Evolutionary conservation across 352 stramenopile genomes (phyloP), one percentile per base, ranked within the genome.

Genomic region (Pythium insidiosum): DNA sequence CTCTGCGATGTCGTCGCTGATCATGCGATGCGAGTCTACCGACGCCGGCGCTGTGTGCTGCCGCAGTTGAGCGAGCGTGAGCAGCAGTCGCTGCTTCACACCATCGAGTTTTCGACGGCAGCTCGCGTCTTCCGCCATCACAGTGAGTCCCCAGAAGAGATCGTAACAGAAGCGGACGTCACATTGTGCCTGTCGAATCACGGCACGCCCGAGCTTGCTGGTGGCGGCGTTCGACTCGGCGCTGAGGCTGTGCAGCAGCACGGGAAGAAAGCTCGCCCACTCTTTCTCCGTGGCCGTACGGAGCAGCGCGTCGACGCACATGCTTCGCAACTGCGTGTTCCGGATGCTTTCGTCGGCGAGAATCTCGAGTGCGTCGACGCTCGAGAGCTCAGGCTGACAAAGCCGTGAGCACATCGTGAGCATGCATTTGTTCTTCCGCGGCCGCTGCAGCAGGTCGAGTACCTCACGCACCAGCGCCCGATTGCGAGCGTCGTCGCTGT

Each of bases 111-210:
- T 84, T n/a, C 79, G 76, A 0, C 79, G 70, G 37, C 70, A 86
- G 24, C 70, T 79, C 7, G 73, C 57, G 25, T 89, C 79, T 35
- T 92, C 79, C 0, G 79, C 72, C 58, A 86, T 81, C n/a, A 92
- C 74, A 0, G 76, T 89, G 30, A 89, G 63, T 0, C 76, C 79
- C 79, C 79, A 92, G 48, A 89, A 92, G 19, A 92, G 54, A 52
- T 92, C 79, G 56, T 86, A 88, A 53, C 79, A 92, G 39, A 92
- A 89, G 10, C 71, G 70, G 20, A 88, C 73, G 41, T 89, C 75
- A 36, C 72, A 84, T 44, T 84, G 72, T 5, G 79, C 76, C 52
- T 89, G 79, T 5, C 69, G 70, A 23, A 89, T 70, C 16, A 92
- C 42, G 1, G 76, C 66, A n/a, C 83, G 58, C 0, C 79, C 73